These are phyloP conservation scores for Cystofilobasidium ferigula DNA, from an alignment of 768 basidiomycete genomes.

Conservation along the genomic window DNA sequence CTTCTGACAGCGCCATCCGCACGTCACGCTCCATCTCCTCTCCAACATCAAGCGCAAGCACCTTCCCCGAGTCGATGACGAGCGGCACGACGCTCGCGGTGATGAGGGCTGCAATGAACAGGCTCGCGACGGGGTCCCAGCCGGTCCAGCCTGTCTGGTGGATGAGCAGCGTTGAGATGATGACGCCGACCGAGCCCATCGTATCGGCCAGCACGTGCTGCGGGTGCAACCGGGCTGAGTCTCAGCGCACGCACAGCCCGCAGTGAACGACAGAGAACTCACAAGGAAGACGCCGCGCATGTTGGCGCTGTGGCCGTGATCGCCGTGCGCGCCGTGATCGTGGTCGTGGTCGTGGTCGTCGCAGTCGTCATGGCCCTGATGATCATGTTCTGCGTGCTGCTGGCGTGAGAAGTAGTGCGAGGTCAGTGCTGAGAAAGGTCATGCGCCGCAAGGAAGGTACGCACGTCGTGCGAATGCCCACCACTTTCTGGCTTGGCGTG, in stretches of 20 bases:
- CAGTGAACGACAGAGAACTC: background rate
- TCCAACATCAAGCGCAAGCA: constrained; percentile 78
- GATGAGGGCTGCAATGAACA: constrained; percentile 91
- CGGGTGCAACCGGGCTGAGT: background rate
- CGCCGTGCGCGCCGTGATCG: constrained; percentile 29
- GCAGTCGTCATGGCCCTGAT: constrained; percentile 33
- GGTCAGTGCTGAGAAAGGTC: background rate
- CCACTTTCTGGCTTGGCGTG: background rate
- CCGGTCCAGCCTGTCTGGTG: constrained; percentile 97
- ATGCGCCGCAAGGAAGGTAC: no score
- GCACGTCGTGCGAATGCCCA: background rate
- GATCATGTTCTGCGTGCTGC: constrained; percentile 34
- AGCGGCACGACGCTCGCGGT: constrained; percentile 91
- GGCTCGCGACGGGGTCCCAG: constrained; percentile 92
- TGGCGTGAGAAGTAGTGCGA: constrained; percentile 20
- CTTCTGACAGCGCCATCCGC: constrained; percentile 40
- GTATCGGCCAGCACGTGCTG: constrained; percentile 92
- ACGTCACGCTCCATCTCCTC: constrained; percentile 41
- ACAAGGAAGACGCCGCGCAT: constrained; percentile 83
- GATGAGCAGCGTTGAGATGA: constrained; percentile 89
- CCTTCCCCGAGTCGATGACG: constrained; percentile 80
- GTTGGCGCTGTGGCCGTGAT: constrained; percentile 72
- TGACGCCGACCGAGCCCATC: constrained; percentile 92
- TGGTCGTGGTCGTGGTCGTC: constrained; percentile 34
- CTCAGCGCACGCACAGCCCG: background rate